These are phyloP conservation scores for Botrytis hyacinthi DNA, from an alignment of 2,329 filamentous ascomycete species.

Conservation along the genomic window DNA sequence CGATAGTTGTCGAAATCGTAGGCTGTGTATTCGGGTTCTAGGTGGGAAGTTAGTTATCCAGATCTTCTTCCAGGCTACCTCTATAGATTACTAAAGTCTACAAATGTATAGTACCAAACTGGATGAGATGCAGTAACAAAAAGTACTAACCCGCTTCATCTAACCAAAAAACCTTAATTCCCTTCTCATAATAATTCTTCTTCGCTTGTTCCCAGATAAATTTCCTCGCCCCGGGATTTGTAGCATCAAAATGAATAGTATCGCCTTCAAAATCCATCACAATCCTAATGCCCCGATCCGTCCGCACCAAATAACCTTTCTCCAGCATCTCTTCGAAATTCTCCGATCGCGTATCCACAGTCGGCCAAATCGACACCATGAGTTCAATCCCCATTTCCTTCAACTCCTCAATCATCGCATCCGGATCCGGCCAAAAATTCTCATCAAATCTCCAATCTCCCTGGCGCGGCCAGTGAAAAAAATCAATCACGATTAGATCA, in stretches of 20 bases:
- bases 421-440: constrained; percentile 62
- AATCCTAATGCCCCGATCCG: constrained; percentile 57
- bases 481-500: constrained; percentile 65
- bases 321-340: constrained; percentile 63
- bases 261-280: constrained; percentile 59
- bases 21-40: constrained; percentile 60
- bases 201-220: constrained; percentile 61
- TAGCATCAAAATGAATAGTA: constrained; percentile 61
- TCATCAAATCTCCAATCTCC: constrained; percentile 68
- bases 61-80: neutral
- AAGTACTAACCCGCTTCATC: constrained; percentile 52
- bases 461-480: constrained; percentile 65
- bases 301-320: constrained; percentile 57
- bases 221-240: constrained; percentile 56
- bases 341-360: constrained; percentile 56
- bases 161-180: constrained; percentile 65
- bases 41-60: neutral
- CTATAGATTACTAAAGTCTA: neutral
- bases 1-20: constrained; percentile 69
- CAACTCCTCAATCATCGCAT: constrained; percentile 62
- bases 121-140: neutral
- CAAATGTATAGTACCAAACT: neutral
- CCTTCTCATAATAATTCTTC: constrained; percentile 59
- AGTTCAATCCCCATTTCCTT: constrained; percentile 58
- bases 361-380: constrained; percentile 70